Conservation (phyloP, 2,329 filamentous ascomycete genomes). For the Davidsoniella neocaledoniae region DNA sequence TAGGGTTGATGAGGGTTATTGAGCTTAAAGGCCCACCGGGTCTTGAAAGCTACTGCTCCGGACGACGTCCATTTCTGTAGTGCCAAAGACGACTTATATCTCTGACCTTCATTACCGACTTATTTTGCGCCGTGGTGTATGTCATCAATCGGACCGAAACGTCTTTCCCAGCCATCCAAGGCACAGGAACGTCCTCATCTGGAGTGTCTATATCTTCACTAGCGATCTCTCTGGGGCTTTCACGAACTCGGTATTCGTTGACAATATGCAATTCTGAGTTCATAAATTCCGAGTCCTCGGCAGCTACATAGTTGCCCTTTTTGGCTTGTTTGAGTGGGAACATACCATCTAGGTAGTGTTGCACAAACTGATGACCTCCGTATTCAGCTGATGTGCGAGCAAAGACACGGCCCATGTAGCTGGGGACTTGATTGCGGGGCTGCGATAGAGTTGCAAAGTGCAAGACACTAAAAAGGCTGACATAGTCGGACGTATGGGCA, state of each 20-base stretch:
- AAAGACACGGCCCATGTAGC: constrained; percentile 47
- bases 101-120: constrained; percentile 31
- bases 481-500: constrained; percentile 56
- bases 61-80: constrained; percentile 42
- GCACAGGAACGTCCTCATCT: constrained; percentile 17
- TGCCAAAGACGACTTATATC: constrained; percentile 45
- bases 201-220: constrained; percentile 24
- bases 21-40: not conserved
- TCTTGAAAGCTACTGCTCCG: constrained; percentile 20
- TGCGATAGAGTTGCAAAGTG: constrained; percentile 37
- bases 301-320: constrained; percentile 25
- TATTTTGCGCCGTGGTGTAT: not conserved
- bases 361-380: constrained; percentile 41
- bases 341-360: constrained; percentile 47
- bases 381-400: constrained; percentile 27
- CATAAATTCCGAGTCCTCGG: constrained; percentile 42
- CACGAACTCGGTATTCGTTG: constrained; percentile 21
- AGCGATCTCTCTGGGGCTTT: constrained; percentile 14
- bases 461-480: constrained; percentile 57
- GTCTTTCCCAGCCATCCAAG: constrained; percentile 3
- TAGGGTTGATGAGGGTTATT: not conserved
- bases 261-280: constrained; percentile 35
- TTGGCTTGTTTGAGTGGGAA: constrained; percentile 34
- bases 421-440: constrained; percentile 30
- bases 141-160: not conserved